A percentile compares a stretch with the other conserved stretches of the same genome.
Evolutionary conservation across 2,329 filamentous ascomycete genomes (phyloP).

Genomic region (Fusarium sp.): DNA sequence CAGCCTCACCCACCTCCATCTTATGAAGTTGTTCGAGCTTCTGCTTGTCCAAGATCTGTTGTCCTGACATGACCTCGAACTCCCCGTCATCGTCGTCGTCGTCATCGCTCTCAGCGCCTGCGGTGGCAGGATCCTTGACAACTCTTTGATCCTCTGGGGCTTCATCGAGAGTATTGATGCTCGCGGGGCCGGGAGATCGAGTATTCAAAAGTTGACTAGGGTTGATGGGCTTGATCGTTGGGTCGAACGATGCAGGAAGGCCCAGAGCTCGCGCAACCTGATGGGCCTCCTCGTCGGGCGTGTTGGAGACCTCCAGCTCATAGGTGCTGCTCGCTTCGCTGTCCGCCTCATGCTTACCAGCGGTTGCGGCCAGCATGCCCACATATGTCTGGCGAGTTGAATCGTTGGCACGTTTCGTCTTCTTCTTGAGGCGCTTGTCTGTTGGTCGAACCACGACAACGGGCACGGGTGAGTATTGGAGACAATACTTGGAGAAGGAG

Average conservation of each 20-base stretch:
- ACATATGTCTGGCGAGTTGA: conserved; percentile 80
- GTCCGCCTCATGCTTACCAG: conserved; percentile 68
- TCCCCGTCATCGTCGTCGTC: conserved; percentile 54
- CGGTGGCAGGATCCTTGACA: conserved; percentile 46
- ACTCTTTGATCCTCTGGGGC: conserved; percentile 30
- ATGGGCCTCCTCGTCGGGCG: conserved; percentile 71
- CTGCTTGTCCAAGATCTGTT: conserved; percentile 55
- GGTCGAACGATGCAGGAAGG: conserved; percentile 70
- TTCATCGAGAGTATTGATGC: conserved; percentile 18
- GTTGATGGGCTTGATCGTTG: conserved; percentile 68
- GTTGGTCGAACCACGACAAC: conserved; percentile 92
- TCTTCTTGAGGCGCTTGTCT: conserved; percentile 90
- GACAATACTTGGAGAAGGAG: conserved; percentile 92
- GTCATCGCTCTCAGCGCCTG: conserved; percentile 50
- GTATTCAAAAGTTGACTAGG: conserved; percentile 28
- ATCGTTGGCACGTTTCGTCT: conserved; percentile 83
- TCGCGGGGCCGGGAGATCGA: conserved; percentile 29
- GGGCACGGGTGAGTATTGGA: conserved; percentile 92
- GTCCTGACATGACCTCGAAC: conserved; percentile 58
- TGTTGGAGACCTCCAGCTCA: conserved; percentile 65
- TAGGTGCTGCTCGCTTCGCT: conserved; percentile 63
- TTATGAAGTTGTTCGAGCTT: conserved; percentile 65
- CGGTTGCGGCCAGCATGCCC: conserved; percentile 75
- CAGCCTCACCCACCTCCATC: conserved; percentile 70
- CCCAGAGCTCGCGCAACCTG: conserved; percentile 72